phyloP scores from a whole-genome alignment of 1,139 yeast genomes.

The Casaregolazyma suthepensis region DNA sequence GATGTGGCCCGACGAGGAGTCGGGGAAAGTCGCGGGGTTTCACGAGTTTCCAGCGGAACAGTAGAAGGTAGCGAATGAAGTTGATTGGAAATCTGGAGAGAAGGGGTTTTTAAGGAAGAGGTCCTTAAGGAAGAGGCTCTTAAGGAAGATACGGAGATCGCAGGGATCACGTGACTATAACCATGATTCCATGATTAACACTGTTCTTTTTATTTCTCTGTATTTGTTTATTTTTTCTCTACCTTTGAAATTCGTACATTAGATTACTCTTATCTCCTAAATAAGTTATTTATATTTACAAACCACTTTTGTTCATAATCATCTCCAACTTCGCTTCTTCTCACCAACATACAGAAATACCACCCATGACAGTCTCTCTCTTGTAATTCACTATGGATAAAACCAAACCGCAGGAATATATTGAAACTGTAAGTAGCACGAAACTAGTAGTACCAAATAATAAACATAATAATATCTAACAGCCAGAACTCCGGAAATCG shows the following conservation, averaged over 20 bases:
- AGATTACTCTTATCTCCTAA: too few species aligned
- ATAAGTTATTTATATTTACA: too few species aligned
- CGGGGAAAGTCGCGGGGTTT: not conserved
- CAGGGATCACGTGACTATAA: too few species aligned
- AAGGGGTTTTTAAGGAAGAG: not conserved
- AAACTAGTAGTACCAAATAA: too few species aligned
- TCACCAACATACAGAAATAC: too few species aligned
- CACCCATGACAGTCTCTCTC: too few species aligned
- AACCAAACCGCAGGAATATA: slow-evolving; percentile 17
- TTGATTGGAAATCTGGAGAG: not conserved
- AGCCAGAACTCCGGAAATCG: slow-evolving; percentile 47
- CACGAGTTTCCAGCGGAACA: not conserved
- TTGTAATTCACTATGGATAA: not conserved
- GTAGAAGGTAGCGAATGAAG: not conserved
- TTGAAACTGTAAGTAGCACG: slow-evolving; percentile 23
- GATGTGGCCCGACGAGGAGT: not conserved
- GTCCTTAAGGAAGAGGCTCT: too few species aligned
- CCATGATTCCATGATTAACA: too few species aligned
- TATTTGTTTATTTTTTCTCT: too few species aligned
- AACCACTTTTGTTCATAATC: too few species aligned
- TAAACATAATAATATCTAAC: slow-evolving; percentile 30
- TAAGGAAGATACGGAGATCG: too few species aligned
- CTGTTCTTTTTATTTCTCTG: not conserved
- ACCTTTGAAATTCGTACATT: too few species aligned
- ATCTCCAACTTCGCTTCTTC: not conserved